Percentiles rank a stretch among this genome's conserved stretches.
These are phyloP conservation scores for Neobulgaria alba DNA, from an alignment of 2,329 filamentous ascomycete species.

Conservation along the genomic window DNA sequence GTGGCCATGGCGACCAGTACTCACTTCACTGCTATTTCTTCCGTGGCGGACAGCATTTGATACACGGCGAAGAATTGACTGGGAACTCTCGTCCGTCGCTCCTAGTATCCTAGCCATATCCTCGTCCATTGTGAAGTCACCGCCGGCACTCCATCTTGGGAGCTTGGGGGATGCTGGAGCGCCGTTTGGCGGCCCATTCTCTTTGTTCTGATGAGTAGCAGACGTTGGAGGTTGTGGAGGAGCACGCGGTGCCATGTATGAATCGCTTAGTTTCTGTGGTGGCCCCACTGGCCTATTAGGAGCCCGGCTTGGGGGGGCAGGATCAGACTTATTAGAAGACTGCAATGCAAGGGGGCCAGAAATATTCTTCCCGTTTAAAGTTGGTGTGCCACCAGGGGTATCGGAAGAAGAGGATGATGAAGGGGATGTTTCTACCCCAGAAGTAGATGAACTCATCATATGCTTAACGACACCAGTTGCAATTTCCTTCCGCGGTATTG, in stretches of 20 bases:
- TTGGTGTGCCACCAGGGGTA: constrained; percentile 23
- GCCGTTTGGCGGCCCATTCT: constrained; percentile 34
- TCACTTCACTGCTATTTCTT: constrained; percentile 69
- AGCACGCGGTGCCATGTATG: constrained; percentile 29
- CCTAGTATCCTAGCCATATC: constrained; percentile 84
- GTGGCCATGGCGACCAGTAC: constrained; percentile 40
- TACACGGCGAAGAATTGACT: constrained; percentile 77
- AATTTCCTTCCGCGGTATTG: constrained; percentile 58
- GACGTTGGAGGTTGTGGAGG: constrained; percentile 25
- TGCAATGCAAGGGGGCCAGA: constrained; percentile 22
- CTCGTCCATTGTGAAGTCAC: constrained; percentile 89
- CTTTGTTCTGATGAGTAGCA: constrained; percentile 35
- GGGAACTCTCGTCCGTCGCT: constrained; percentile 62
- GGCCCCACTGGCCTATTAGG: constrained; percentile 32
- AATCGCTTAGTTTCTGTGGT: constrained; percentile 31
- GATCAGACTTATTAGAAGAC: neutral
- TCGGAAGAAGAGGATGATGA: constrained; percentile 28
- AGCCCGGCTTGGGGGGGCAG: constrained; percentile 20
- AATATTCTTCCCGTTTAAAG: constrained; percentile 27
- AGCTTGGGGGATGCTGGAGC: constrained; percentile 51
- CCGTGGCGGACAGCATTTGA: constrained; percentile 93
- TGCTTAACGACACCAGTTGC: constrained; percentile 16
- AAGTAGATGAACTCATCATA: constrained; percentile 19
- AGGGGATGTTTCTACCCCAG: constrained; percentile 25
- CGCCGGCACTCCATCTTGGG: constrained; percentile 68